These are phyloP conservation scores for Tuber calosporum DNA, from an alignment of 495 filamentous ascomycete genomes.

Conservation along the genomic window DNA sequence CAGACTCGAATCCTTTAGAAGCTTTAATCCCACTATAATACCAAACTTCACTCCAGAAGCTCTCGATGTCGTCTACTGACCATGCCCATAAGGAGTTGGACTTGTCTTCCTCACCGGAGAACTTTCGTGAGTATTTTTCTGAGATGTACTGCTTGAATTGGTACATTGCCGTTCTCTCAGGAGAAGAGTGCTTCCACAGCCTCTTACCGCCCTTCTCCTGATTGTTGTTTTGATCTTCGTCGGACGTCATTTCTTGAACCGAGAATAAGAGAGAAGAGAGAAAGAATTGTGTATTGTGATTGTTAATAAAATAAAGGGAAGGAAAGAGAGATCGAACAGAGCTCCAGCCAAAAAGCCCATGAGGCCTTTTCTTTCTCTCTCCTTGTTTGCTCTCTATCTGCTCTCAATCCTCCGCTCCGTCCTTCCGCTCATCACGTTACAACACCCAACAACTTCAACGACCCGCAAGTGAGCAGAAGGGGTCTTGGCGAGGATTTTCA, in stretches of 20 bases:
- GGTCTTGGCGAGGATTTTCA: not conserved
- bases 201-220: constrained; percentile 29
- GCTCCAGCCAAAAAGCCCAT: not conserved
- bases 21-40: constrained; percentile 66
- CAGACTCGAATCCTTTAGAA: constrained; percentile 44
- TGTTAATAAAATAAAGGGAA: not conserved
- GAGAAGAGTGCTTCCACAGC: constrained; percentile 67
- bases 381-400: not conserved
- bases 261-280: not conserved
- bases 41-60: constrained; percentile 86
- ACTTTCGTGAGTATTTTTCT: constrained; percentile 55
- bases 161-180: constrained; percentile 60
- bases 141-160: constrained; percentile 63
- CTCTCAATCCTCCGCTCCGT: not conserved
- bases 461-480: not conserved
- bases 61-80: constrained; percentile 67
- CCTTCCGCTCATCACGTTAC: not conserved
- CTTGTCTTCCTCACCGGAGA: constrained; percentile 45
- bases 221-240: not conserved
- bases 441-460: not conserved
- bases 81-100: constrained; percentile 72
- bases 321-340: not conserved
- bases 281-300: not conserved
- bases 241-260: not conserved
- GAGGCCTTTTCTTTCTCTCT: not conserved